phyloP scores from a whole-genome alignment of 768 basidiomycete genomes.

The Phylloporus sp. region DNA sequence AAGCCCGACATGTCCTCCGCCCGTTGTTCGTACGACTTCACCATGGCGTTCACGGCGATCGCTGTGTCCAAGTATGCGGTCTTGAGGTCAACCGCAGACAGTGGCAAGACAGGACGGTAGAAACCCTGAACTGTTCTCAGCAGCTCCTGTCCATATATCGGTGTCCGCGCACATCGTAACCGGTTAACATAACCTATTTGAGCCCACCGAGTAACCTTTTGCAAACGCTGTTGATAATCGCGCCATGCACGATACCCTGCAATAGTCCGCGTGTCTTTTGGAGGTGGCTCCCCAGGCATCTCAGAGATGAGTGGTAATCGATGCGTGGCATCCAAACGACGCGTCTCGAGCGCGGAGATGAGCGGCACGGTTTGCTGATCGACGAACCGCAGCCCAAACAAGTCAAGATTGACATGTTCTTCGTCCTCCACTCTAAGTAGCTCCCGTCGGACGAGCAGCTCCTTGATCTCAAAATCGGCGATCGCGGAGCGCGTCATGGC shows the following conservation, averaged over 20 bases:
- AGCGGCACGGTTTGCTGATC: constrained; percentile 48
- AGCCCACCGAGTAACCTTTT: constrained; percentile 55
- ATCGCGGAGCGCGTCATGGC: constrained; percentile 69
- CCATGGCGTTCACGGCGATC: constrained; percentile 38
- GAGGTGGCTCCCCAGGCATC: constrained; percentile 58
- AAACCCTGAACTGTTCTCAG: constrained; percentile 38
- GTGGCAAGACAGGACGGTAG: constrained; percentile 47
- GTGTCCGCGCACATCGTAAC: constrained; percentile 53
- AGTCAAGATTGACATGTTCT: constrained; percentile 54
- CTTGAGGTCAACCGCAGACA: constrained; percentile 38
- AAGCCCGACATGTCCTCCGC: constrained; percentile 46
- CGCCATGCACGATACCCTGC: constrained; percentile 60
- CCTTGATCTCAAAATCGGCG: constrained; percentile 81
- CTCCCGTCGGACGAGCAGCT: constrained; percentile 75
- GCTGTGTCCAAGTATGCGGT: constrained; percentile 40
- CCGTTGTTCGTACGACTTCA: constrained; percentile 63
- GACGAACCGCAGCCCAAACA: constrained; percentile 62
- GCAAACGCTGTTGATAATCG: constrained; percentile 44
- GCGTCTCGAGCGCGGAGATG: constrained; percentile 49
- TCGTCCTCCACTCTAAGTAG: constrained; percentile 51
- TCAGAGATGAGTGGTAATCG: constrained; percentile 50
- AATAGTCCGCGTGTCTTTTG: constrained; percentile 69
- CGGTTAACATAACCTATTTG: constrained; percentile 72
- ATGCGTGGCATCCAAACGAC: constrained; percentile 54
- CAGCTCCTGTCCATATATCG: constrained; percentile 43